These are phyloP conservation scores for Tetramitus jugosus DNA, from an alignment of 208 protist species.

Conservation along the genomic window DNA sequence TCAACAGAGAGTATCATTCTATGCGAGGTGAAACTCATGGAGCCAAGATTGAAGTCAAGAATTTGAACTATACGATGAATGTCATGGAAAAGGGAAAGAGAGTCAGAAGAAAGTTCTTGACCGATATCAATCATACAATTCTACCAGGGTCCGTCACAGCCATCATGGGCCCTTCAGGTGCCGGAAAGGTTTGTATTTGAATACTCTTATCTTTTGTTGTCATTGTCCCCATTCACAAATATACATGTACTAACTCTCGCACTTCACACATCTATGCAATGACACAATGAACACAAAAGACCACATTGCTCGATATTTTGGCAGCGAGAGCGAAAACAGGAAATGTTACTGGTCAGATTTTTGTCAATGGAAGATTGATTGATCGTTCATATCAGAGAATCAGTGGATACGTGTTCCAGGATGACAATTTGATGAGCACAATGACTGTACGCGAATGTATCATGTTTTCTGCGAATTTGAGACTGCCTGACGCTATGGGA, in stretches of 20 bases:
- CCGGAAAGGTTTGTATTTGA: conserved; percentile 47
- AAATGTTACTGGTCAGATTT: not conserved
- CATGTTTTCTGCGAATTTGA: conserved; percentile 69
- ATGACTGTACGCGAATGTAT: conserved; percentile 73
- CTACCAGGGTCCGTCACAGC: conserved; percentile 54
- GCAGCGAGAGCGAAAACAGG: not conserved
- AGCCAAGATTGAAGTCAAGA: not conserved
- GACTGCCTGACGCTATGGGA: conserved; percentile 66
- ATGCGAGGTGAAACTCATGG: not conserved
- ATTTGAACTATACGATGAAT: not conserved
- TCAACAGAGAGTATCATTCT: not conserved
- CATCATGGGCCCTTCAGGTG: conserved; percentile 60
- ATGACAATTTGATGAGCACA: conserved; percentile 69
- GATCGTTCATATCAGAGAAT: conserved; percentile 55
- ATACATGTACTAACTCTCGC: no score
- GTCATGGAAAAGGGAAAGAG: not conserved
- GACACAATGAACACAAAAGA: no score
- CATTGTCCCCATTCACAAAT: not conserved
- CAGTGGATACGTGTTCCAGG: conserved; percentile 77
- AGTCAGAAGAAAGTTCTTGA: not conserved
- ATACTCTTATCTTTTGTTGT: not conserved
- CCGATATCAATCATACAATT: conserved; percentile 19
- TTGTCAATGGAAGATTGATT: not conserved
- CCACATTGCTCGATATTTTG: not conserved
- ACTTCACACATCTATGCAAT: not conserved